Conservation (phyloP, 2,329 filamentous ascomycete genomes). For the Intubia oerlemansii region DNA sequence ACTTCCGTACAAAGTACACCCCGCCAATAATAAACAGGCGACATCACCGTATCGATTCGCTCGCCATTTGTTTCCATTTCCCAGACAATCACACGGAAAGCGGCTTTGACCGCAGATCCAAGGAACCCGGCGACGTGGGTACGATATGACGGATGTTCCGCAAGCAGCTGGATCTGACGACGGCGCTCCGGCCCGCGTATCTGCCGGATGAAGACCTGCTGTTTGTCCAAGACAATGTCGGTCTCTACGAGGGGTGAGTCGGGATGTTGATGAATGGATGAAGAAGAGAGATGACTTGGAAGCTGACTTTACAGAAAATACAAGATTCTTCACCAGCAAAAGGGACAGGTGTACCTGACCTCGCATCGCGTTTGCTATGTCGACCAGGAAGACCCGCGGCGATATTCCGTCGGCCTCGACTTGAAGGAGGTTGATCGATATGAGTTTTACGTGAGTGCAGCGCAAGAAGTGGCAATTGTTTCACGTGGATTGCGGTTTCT, state of each 20-base stretch:
- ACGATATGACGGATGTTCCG: constrained; percentile 75
- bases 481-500: no score
- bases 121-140: no score
- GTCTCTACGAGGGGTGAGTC: constrained; percentile 85
- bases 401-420: constrained; percentile 66
- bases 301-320: constrained; percentile 61
- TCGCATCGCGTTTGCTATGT: constrained; percentile 93
- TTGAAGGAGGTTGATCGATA: constrained; percentile 78
- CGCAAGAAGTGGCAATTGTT: neutral
- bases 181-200: constrained; percentile 80
- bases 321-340: constrained; percentile 84
- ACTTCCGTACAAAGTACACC: no score
- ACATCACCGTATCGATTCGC: no score
- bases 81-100: no score
- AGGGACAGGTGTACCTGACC: constrained; percentile 90
- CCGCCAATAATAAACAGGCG: no score
- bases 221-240: constrained; percentile 94
- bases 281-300: no score
- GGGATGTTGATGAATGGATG: neutral
- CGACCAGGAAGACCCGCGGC: constrained; percentile 66
- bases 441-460: constrained; percentile 55
- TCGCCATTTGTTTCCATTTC: no score
- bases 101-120: no score
- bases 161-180: constrained; percentile 87
- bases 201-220: constrained; percentile 84